Conservation (phyloP, 1,284 basidiomycete species). For the Blastosporella zonata region DNA sequence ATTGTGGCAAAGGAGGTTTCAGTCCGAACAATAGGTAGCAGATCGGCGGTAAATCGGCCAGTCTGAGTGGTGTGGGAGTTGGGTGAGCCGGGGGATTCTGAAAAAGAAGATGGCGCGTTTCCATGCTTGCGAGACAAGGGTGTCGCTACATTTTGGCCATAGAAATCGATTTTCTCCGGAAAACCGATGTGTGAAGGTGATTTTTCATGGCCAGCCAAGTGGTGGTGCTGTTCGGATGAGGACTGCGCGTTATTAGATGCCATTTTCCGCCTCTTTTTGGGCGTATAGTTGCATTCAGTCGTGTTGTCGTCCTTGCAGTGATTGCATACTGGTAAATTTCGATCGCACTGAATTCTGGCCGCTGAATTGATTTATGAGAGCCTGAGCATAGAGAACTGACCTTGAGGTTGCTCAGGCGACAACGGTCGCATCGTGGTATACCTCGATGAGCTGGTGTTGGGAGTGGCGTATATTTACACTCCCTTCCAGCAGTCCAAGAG, state of each 20-base stretch:
- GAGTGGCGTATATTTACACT: constrained; percentile 69
- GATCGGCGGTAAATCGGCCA: constrained; percentile 31
- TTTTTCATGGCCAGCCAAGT: constrained; percentile 32
- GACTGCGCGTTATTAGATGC: constrained; percentile 34
- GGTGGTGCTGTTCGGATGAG: constrained; percentile 31
- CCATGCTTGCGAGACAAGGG: not conserved
- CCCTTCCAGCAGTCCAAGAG: constrained; percentile 56
- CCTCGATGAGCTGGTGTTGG: constrained; percentile 73
- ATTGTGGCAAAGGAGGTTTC: constrained; percentile 3
- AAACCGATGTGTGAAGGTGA: not conserved
- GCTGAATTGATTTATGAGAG: not conserved
- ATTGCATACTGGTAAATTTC: constrained; percentile 67
- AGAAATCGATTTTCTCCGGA: constrained; percentile 20
- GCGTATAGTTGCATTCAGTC: constrained; percentile 62
- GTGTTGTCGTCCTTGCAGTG: constrained; percentile 47
- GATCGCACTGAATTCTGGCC: constrained; percentile 49
- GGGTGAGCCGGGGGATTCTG: constrained; percentile 7
- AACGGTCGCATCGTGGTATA: constrained; percentile 69
- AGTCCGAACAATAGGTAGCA: constrained; percentile 2
- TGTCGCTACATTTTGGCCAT: constrained; percentile 30
- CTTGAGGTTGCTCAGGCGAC: constrained; percentile 62
- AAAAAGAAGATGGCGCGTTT: constrained; percentile 1
- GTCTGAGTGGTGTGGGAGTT: constrained; percentile 20
- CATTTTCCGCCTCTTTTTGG: constrained; percentile 61
- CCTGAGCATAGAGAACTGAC: constrained; percentile 33